These are phyloP conservation scores for Scedosporium dehoogii DNA, from an alignment of 2,329 filamentous ascomycete species.

Conservation along the genomic window DNA sequence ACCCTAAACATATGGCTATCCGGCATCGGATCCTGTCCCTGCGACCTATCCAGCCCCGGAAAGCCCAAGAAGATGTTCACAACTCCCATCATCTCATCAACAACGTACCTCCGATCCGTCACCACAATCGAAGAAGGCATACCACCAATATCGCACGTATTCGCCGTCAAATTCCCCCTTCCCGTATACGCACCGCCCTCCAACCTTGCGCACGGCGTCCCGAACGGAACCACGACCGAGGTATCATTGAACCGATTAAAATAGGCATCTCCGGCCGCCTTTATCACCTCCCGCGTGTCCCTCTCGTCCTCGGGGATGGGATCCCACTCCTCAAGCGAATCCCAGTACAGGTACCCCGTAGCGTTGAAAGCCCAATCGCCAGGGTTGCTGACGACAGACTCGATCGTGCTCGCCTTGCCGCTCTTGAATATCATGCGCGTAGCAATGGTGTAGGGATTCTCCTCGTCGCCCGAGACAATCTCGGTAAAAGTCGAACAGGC, in stretches of 20 bases:
- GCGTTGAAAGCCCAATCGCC: constrained; percentile 29
- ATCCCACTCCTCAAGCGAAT: constrained; percentile 21
- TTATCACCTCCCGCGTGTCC: constrained; percentile 21
- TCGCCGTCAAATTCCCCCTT: background rate
- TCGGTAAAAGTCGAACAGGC: constrained; percentile 25
- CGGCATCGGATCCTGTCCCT: constrained; percentile 1
- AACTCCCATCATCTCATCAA: constrained; percentile 14
- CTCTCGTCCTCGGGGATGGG: constrained; percentile 20
- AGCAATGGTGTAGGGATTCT: constrained; percentile 26
- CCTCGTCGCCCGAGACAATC: constrained; percentile 17
- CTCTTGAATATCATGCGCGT: constrained; percentile 22
- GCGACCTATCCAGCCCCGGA: background rate
- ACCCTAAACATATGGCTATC: constrained; percentile 11
- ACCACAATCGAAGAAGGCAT: constrained; percentile 14
- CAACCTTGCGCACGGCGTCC: constrained; percentile 23
- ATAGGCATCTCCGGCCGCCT: constrained; percentile 26
- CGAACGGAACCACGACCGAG: constrained; percentile 26
- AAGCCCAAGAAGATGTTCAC: constrained; percentile 11
- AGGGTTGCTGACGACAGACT: constrained; percentile 21
- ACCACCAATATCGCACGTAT: constrained; percentile 10
- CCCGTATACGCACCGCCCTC: constrained; percentile 26
- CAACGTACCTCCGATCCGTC: constrained; percentile 14
- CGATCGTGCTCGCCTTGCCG: constrained; percentile 12
- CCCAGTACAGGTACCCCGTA: constrained; percentile 23
- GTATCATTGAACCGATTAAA: constrained; percentile 25